Evolutionary conservation across 495 filamentous ascomycete genomes (phyloP), one percentile per base, ranked within the genome.

Genomic region (Aspergillus asperescens): DNA sequence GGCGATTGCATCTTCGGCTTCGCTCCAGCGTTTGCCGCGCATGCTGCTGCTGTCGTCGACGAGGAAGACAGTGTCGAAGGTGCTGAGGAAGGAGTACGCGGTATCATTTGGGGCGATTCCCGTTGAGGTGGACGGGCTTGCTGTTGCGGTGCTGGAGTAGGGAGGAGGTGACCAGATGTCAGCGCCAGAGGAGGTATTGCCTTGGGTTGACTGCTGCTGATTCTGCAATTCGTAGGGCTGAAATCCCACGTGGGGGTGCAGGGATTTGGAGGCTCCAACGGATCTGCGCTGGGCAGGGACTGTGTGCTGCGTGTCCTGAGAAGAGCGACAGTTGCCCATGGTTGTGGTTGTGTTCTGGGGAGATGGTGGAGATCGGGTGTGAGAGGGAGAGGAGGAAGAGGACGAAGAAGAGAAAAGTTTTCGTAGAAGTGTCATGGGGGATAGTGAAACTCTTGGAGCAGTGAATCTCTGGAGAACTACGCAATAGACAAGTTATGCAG

Each of bases 31-130:
- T 10, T 65, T 56, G 50, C 85, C 88, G n/a, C 75, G 74, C 93
- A 98, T 98, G 64, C 83, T 89, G 25, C 83, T 80, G 41, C 85
- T 89, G 77, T 98, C 93, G 65, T 98, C 93, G 65, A 98, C 89
- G 0, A 98, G 72, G 73, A 98, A 93, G 49, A 92, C 69, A 24
- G 91, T 97, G 76, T 97, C 89, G 68, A 96, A 97, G 42, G 77
- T 77, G n/a, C 59, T 57, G 22, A 97, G 88, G 69, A 95, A 94
- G n/a, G 81, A 78, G 64, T 89, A 94, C 1, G 75, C 80, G 5
- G 66, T 66, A 48, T 74, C 70, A 7, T 27, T 53, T 16, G 20
- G 39, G 37, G 28, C 23, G 23, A 19, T 40, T 37, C 31, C 22
- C 3, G 46, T 40, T 29, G 16, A 50, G 38, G 22, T 44, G 22